These are phyloP conservation scores for Barnettozyma pratensis DNA, from an alignment of 805 yeast genomes.

Conservation along the genomic window DNA sequence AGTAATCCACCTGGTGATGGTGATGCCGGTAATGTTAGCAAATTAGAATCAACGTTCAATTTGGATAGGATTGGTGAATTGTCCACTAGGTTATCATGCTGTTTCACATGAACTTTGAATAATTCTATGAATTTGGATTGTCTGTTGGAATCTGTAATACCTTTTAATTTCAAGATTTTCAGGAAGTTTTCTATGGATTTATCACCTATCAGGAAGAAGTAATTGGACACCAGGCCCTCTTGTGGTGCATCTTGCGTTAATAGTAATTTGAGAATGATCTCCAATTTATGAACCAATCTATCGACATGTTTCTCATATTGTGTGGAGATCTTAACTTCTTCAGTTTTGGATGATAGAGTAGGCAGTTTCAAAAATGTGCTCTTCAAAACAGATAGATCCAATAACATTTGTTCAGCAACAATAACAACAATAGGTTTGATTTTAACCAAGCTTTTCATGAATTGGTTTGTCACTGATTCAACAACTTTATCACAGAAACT, in stretches of 20 bases:
- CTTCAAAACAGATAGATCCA: slow-evolving; percentile 67
- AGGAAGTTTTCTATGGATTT: slow-evolving; percentile 54
- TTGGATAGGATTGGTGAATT: slow-evolving; percentile 24
- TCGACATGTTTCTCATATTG: slow-evolving; percentile 40
- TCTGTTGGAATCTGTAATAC: slow-evolving; percentile 30
- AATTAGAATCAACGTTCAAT: slow-evolving; percentile 11
- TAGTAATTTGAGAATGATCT: slow-evolving; percentile 62
- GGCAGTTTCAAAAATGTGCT: slow-evolving; percentile 35
- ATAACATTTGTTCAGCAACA: slow-evolving; percentile 72
- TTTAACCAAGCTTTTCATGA: slow-evolving; percentile 50
- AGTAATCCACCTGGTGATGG: slow-evolving; percentile 8
- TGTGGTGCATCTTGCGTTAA: slow-evolving; percentile 64
- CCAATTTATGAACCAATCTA: slow-evolving; percentile 39
- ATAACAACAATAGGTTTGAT: slow-evolving; percentile 66
- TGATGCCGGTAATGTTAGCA: neutral
- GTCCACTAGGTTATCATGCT: slow-evolving; percentile 23
- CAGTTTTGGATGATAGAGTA: slow-evolving; percentile 12
- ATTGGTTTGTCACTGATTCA: slow-evolving; percentile 54
- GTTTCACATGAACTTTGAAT: slow-evolving; percentile 23
- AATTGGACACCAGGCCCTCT: slow-evolving; percentile 55
- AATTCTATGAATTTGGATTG: slow-evolving; percentile 21
- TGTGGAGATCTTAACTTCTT: slow-evolving; percentile 15
- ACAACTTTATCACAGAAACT: slow-evolving; percentile 72
- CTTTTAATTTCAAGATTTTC: slow-evolving; percentile 62
- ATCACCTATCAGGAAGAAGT: slow-evolving; percentile 65